Percentiles rank a stretch among this genome's conserved stretches.
Conservation (phyloP, 2,329 filamentous ascomycete genomes). For the Emydomyces testavorans region DNA sequence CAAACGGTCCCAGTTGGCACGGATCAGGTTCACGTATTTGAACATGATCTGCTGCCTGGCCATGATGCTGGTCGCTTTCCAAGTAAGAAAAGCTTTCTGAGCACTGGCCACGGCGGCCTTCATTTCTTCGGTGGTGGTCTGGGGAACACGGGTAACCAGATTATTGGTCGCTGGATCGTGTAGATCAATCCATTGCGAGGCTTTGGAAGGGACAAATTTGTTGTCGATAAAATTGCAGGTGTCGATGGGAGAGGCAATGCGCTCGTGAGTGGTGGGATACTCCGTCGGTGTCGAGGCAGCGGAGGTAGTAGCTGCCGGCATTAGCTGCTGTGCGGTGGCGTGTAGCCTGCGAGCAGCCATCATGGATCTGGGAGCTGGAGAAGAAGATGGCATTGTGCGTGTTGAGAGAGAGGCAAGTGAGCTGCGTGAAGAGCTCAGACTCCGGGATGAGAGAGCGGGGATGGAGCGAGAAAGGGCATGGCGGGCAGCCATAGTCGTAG, state of each 20-base stretch:
- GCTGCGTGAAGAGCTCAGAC: conserved; percentile 28
- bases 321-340: conserved; percentile 41
- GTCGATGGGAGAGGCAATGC: conserved; percentile 41
- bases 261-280: conserved; percentile 44
- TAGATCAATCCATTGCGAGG: conserved; percentile 52
- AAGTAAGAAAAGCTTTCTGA: conserved; percentile 51
- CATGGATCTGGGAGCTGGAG: conserved; percentile 9
- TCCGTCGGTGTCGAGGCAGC: conserved; percentile 32
- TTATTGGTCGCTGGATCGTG: conserved; percentile 57
- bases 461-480: conserved; percentile 18
- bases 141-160: conserved; percentile 53
- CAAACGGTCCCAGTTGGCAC: conserved; percentile 53
- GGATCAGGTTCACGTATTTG: conserved; percentile 52
- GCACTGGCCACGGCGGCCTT: conserved; percentile 51
- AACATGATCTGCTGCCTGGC: conserved; percentile 54
- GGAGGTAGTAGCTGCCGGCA: conserved; percentile 29
- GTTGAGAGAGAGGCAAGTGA: conserved; percentile 19
- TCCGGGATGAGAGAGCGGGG: conserved; percentile 28
- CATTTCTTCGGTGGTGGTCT: conserved; percentile 54
- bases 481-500: conserved; percentile 15
- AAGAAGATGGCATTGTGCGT: conserved; percentile 10
- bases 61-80: conserved; percentile 50
- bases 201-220: conserved; percentile 47
- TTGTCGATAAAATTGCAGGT: conserved; percentile 54
- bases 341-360: conserved; percentile 29